Conservation (phyloP, 2,329 filamentous ascomycete species). For the Talaromyces pinophilus region DNA sequence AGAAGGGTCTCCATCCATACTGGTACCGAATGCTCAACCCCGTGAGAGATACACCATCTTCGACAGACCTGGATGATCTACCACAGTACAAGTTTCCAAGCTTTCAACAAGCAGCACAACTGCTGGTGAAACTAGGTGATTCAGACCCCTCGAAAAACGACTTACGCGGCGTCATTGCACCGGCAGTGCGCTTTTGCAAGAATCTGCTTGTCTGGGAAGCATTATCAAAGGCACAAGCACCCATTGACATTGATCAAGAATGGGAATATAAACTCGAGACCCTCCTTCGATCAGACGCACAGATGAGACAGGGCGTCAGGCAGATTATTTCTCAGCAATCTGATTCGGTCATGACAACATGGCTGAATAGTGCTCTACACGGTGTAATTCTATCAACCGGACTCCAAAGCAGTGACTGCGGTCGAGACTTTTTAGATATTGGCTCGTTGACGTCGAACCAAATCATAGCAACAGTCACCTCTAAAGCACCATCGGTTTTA, state of each 20-base stretch:
- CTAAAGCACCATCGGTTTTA: constrained; percentile 56
- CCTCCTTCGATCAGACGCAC: constrained; percentile 68
- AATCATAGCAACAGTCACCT: constrained; percentile 53
- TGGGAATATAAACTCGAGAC: constrained; percentile 82
- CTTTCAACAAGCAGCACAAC: constrained; percentile 31
- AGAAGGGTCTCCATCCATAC: constrained; percentile 79
- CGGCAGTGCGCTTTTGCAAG: constrained; percentile 70
- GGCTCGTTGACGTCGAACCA: constrained; percentile 57
- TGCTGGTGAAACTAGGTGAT: constrained; percentile 34
- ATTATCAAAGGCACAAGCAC: constrained; percentile 47
- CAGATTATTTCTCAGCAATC: constrained; percentile 35
- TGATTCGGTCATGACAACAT: constrained; percentile 35
- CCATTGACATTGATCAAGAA: constrained; percentile 67
- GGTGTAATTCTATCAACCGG: constrained; percentile 44
- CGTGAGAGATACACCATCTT: constrained; percentile 49
- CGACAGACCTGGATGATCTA: constrained; percentile 56
- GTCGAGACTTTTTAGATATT: constrained; percentile 56
- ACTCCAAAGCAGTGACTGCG: constrained; percentile 48
- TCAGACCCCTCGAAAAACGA: constrained; percentile 32
- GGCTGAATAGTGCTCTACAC: constrained; percentile 50
- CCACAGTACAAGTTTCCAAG: constrained; percentile 43
- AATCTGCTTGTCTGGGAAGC: constrained; percentile 63
- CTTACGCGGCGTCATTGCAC: constrained; percentile 59
- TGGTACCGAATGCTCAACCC: constrained; percentile 67
- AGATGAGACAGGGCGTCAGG: constrained; percentile 59